Conservation (phyloP, 768 basidiomycete genomes). For the Paxillus ammoniavirescens region DNA sequence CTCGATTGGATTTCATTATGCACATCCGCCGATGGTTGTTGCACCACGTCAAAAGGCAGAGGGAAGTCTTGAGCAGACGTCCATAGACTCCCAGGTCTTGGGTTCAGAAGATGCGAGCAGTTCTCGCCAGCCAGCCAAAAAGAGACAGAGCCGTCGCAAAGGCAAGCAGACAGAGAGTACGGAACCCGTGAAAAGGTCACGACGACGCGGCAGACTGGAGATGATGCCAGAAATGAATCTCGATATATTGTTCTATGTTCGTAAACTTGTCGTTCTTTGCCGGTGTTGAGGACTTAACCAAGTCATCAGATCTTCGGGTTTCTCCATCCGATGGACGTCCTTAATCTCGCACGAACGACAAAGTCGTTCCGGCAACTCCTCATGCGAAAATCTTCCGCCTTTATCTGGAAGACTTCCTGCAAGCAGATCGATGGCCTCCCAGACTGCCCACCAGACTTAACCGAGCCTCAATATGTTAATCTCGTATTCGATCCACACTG, state of each 20-base stretch:
- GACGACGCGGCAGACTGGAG: not conserved
- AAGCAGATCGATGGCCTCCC: slow-evolving; percentile 37
- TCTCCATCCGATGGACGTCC: slow-evolving; percentile 38
- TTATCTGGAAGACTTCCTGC: slow-evolving; percentile 24
- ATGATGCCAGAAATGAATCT: slow-evolving; percentile 31
- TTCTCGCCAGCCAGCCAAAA: too few relatives aligned
- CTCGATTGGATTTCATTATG: too few relatives aligned
- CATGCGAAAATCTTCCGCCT: slow-evolving; percentile 25
- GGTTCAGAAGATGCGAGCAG: too few relatives aligned
- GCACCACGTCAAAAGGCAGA: too few relatives aligned
- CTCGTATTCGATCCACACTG: slow-evolving; percentile 32
- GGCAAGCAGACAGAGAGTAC: too few relatives aligned
- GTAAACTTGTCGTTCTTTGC: not conserved
- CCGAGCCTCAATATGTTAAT: slow-evolving; percentile 41
- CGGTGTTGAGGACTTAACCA: not conserved
- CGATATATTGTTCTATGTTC: not conserved
- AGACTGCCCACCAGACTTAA: slow-evolving; percentile 39
- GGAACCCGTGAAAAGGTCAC: too few relatives aligned
- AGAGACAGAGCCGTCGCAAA: too few relatives aligned
- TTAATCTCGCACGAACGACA: slow-evolving; percentile 38
- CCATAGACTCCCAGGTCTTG: too few relatives aligned
- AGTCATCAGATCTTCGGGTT: slow-evolving; percentile 35
- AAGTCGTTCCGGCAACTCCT: slow-evolving; percentile 37
- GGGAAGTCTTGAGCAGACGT: too few relatives aligned
- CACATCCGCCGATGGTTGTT: too few relatives aligned